phyloP scores from a whole-genome alignment of 1,284 basidiomycete species.

The Irpex sp. region DNA sequence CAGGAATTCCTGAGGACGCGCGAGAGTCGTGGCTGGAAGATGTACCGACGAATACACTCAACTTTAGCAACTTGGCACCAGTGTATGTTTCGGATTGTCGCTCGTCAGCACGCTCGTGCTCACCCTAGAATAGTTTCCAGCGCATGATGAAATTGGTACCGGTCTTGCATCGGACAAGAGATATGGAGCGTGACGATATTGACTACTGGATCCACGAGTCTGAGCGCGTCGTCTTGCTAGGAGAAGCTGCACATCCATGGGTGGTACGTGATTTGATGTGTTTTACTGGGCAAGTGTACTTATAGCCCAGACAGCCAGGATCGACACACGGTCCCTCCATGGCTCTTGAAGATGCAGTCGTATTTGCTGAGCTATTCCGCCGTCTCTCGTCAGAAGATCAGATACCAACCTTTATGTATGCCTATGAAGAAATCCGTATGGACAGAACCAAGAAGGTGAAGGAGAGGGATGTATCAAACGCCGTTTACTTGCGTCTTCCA shows the following conservation, averaged over 20 bases:
- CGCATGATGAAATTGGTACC: constrained; percentile 12
- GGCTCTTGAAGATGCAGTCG: constrained; percentile 29
- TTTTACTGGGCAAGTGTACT: neutral
- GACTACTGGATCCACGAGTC: constrained; percentile 15
- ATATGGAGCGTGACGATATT: constrained; percentile 10
- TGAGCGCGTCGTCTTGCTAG: constrained; percentile 13
- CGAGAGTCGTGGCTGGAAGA: constrained; percentile 13
- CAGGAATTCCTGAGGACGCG: constrained; percentile 5
- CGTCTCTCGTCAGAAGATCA: constrained; percentile 16
- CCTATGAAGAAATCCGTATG: constrained; percentile 25
- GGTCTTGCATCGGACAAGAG: constrained; percentile 9
- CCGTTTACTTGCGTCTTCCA: constrained; percentile 14
- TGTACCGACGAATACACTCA: constrained; percentile 9
- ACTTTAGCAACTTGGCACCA: constrained; percentile 2
- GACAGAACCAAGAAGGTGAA: constrained; percentile 15
- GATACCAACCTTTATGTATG: constrained; percentile 21
- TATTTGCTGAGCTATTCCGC: constrained; percentile 26
- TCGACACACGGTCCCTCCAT: constrained; percentile 22
- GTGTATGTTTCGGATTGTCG: constrained; percentile 1
- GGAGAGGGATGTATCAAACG: constrained; percentile 16
- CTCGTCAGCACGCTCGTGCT: neutral
- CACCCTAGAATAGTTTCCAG: constrained; percentile 5
- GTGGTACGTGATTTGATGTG: constrained; percentile 10
- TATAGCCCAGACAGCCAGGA: constrained; percentile 16
- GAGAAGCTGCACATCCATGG: constrained; percentile 16